Evolutionary conservation across 148 eudicot genomes (phyloP).

Genomic region (Hydrangea macrophylla): DNA sequence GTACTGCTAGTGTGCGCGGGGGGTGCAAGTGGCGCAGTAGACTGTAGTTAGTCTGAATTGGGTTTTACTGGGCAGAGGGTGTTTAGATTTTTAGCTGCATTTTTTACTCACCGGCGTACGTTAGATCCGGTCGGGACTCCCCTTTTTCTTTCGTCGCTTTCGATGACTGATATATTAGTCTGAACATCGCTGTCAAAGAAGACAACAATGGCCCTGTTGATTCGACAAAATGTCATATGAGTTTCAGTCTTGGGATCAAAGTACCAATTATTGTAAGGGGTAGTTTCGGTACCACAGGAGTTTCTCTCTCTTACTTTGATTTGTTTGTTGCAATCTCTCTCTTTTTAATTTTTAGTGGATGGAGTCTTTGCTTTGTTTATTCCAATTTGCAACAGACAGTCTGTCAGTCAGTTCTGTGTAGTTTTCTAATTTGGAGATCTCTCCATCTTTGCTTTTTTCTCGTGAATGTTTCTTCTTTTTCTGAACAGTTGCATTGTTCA

Average conservation of each 20-base stretch:
- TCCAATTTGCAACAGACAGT: not conserved
- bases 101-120: constrained; percentile 7
- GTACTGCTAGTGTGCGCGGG: not conserved
- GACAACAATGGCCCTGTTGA: constrained; percentile 1
- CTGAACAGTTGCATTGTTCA: not conserved
- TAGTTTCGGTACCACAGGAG: constrained; percentile 1
- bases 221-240: not conserved
- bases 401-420: constrained; percentile 1
- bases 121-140: constrained; percentile 16
- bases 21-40: not conserved
- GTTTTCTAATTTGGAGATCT: constrained; percentile 1
- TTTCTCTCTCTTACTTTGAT: not conserved
- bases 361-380: constrained; percentile 12
- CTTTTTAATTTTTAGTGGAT: not conserved
- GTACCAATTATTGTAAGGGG: not conserved
- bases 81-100: not conserved
- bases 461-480: constrained; percentile 17
- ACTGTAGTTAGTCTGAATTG: not conserved
- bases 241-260: not conserved
- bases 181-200: not conserved
- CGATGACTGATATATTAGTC: not conserved
- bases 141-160: not conserved
- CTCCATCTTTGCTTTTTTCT: constrained; percentile 1
- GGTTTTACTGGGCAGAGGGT: not conserved
- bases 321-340: constrained; percentile 20